A percentile compares a stretch with the other conserved stretches of the same genome.
Evolutionary conservation across 148 eudicot genomes (phyloP).

Genomic region (Rhododendron simsii): DNA sequence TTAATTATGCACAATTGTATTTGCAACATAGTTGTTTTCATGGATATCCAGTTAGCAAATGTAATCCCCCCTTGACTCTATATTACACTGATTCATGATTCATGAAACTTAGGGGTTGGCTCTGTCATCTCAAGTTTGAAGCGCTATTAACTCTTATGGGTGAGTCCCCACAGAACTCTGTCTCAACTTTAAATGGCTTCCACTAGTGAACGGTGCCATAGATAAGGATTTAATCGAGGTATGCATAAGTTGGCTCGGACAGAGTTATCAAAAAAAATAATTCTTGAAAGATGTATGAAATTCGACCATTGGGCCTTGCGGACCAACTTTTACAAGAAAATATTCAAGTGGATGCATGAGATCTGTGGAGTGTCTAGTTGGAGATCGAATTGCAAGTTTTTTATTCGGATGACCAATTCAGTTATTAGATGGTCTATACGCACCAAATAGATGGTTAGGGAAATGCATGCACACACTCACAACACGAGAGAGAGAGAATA

Average conservation of each 20-base stretch:
- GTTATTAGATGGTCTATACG: not conserved
- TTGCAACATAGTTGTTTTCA: not conserved
- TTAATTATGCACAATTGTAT: not conserved
- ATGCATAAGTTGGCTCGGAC: not conserved
- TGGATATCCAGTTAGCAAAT: not conserved
- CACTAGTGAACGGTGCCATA: not conserved
- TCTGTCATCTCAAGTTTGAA: not conserved
- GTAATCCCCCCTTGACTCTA: too few relatives aligned
- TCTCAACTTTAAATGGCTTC: not conserved
- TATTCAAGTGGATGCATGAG: not conserved
- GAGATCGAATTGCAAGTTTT: not conserved
- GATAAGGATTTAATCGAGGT: not conserved
- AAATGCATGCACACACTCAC: not conserved
- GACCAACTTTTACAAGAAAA: not conserved
- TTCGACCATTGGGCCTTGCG: not conserved
- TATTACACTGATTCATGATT: too few relatives aligned
- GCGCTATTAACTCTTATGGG: not conserved
- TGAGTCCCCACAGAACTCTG: not conserved
- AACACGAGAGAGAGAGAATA: not conserved
- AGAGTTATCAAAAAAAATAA: not conserved
- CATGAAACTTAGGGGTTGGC: too few relatives aligned
- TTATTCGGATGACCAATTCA: not conserved
- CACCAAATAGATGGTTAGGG: not conserved
- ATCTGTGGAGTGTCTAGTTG: not conserved
- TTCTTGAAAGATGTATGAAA: not conserved